Conservation (phyloP, 352 stramenopile species). For the Phytophthora quininea region DNA sequence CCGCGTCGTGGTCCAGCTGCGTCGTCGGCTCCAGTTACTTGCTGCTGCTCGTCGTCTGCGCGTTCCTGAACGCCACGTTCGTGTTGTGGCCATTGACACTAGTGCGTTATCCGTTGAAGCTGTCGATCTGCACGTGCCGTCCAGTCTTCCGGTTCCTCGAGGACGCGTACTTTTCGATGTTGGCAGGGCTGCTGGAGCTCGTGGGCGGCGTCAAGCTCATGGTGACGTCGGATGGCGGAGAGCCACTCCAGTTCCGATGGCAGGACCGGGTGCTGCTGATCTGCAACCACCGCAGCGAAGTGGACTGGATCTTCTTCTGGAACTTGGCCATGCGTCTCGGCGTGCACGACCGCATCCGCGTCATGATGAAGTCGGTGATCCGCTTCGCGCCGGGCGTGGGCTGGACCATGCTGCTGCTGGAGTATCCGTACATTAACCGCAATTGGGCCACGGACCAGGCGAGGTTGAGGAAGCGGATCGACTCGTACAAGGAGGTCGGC, state of each 20-base stretch:
- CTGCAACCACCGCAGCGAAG: constrained; percentile 80
- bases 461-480: constrained; percentile 51
- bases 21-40: constrained; percentile 54
- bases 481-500: constrained; percentile 55
- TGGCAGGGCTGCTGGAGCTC: constrained; percentile 64
- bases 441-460: constrained; percentile 71
- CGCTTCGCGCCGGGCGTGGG: constrained; percentile 64
- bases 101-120: constrained; percentile 36
- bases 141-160: constrained; percentile 47
- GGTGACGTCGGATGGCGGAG: constrained; percentile 53
- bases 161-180: constrained; percentile 63
- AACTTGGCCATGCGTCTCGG: constrained; percentile 68
- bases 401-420: constrained; percentile 71
- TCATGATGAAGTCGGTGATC: constrained; percentile 83
- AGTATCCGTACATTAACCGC: constrained; percentile 78
- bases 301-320: constrained; percentile 88
- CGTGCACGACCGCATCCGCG: constrained; percentile 71
- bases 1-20: constrained; percentile 44
- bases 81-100: constrained; percentile 65
- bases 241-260: constrained; percentile 38
- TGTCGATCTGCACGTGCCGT: constrained; percentile 30
- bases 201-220: constrained; percentile 62
- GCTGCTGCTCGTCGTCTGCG: constrained; percentile 48
- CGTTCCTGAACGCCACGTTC: constrained; percentile 69
- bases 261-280: constrained; percentile 67